Evolutionary conservation across 208 protist genomes (phyloP).

Genomic region (Trypanosomatidae sp.): DNA sequence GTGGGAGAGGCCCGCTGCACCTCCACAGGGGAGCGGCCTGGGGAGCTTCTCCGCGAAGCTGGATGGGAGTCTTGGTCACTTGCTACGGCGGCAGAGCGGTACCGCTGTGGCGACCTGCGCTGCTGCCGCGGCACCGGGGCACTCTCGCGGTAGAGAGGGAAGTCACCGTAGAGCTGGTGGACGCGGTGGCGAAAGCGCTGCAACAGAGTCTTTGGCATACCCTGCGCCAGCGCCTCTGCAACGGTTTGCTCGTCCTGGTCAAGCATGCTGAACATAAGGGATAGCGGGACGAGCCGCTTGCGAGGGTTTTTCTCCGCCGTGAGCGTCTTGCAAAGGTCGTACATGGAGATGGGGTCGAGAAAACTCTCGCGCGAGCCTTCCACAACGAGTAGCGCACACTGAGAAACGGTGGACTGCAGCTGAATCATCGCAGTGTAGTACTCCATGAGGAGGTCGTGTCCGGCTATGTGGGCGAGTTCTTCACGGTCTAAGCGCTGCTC

Average conservation of each 20-base stretch:
- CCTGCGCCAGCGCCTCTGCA: constrained; percentile 54
- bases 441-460: constrained; percentile 27
- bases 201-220: constrained; percentile 56
- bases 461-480: constrained; percentile 14
- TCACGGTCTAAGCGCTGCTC: constrained; percentile 37
- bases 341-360: constrained; percentile 71
- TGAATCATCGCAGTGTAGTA: constrained; percentile 48
- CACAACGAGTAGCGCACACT: constrained; percentile 65
- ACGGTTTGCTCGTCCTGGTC: constrained; percentile 81
- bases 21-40: constrained; percentile 9
- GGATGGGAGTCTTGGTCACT: constrained; percentile 22
- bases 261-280: constrained; percentile 81
- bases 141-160: constrained; percentile 21
- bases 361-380: constrained; percentile 84
- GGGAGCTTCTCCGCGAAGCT: constrained; percentile 15
- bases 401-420: constrained; percentile 54
- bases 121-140: constrained; percentile 4
- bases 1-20: too few species aligned
- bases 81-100: constrained; percentile 26
- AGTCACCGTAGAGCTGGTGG: constrained; percentile 60
- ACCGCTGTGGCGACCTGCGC: constrained; percentile 20
- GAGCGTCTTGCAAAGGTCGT: constrained; percentile 74
- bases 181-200: constrained; percentile 68
- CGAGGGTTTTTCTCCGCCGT: constrained; percentile 57
- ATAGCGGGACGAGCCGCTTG: constrained; percentile 75